Conservation (phyloP, 345 rosid species). For the Crucihimalaya himalaica region DNA sequence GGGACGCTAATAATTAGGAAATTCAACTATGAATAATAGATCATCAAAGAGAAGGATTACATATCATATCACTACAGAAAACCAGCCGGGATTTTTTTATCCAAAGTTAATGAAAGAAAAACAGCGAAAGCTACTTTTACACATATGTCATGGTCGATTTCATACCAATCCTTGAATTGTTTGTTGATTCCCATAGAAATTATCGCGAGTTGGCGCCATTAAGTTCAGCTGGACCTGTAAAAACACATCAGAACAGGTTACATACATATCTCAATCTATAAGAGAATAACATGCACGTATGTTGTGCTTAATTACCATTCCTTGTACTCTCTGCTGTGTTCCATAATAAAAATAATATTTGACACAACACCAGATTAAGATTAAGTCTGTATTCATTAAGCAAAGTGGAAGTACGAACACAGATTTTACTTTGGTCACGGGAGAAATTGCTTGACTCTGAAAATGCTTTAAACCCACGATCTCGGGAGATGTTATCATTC, state of each 20-base stretch:
- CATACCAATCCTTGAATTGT: slow-evolving; percentile 64
- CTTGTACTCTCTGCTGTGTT: slow-evolving; percentile 49
- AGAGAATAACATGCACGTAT: neutral
- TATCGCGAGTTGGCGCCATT: slow-evolving; percentile 60
- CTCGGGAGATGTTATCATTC: slow-evolving; percentile 89
- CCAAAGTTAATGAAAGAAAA: slow-evolving; percentile 35
- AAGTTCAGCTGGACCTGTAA: slow-evolving; percentile 64
- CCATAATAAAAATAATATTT: slow-evolving; percentile 43
- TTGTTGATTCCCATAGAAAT: slow-evolving; percentile 56
- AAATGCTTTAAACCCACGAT: slow-evolving; percentile 96
- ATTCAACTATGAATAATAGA: too few relatives aligned
- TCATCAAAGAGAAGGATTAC: too few relatives aligned
- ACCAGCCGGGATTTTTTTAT: slow-evolving; percentile 20
- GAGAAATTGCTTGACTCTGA: slow-evolving; percentile 94
- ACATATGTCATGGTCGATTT: slow-evolving; percentile 33
- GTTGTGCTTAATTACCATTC: slow-evolving; percentile 46
- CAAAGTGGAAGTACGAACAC: slow-evolving; percentile 21
- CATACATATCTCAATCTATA: slow-evolving; percentile 1
- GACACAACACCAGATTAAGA: slow-evolving; percentile 9
- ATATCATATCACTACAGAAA: slow-evolving; percentile 54
- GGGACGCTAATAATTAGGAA: too few relatives aligned
- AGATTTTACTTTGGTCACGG: slow-evolving; percentile 69
- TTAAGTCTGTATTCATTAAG: neutral
- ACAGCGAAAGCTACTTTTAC: slow-evolving; percentile 26
- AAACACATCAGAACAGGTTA: slow-evolving; percentile 15